Base-by-base conservation (phyloP, 805 yeast species). In the Saturnispora ahearnii region DNA sequence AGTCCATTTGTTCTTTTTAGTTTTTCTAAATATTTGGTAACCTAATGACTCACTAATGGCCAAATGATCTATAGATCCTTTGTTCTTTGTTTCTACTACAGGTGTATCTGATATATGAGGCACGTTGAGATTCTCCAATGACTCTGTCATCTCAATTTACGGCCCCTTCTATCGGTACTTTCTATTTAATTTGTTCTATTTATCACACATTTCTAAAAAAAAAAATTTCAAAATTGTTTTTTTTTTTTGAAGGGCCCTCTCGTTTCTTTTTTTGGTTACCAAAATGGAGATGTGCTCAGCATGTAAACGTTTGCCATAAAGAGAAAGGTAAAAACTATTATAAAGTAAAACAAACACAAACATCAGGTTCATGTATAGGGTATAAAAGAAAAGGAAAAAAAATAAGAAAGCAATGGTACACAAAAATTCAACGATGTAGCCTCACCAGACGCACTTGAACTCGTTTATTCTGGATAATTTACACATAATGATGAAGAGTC, bases 31-130 rank as follows among this genome's bases (percentile, higher is more conserved):
- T 2, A 89, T 85, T 57, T 82, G 84, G 60, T 80, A 82, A 5
- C 93, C 93, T 8, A 85, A 64, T 2, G 85, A 77, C 59, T 83
- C 84, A 4, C 91, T 82, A 31, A 84, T 73, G 4, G 79, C 74
- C 44, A 78, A 58, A 41, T 79, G 78, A 57, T 78, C 82, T 30
- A 78, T 65, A 4, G 57, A 55, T 11, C 63, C 59, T 3, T 56
- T 48, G 13, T 52, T 36, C 5, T 57, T 49, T 29, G 53, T 52
- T 31, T 51, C 46, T 15, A 52, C 52, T 1, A 52, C 33, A 7
- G 49, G 48, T 18, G 36, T 44, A 4, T 30, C 5, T 26, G 18
- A 15, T 26, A 29, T 42, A 12, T 34, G 41, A 30, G 30, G 28
- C 12, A 32, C 8, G 22, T 18, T 32, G 36, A 43, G 37, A 21